A percentile compares a stretch with the other conserved stretches of the same genome.
phyloP scores from a whole-genome alignment of 495 filamentous ascomycete genomes.

The Talaromyces liani region DNA sequence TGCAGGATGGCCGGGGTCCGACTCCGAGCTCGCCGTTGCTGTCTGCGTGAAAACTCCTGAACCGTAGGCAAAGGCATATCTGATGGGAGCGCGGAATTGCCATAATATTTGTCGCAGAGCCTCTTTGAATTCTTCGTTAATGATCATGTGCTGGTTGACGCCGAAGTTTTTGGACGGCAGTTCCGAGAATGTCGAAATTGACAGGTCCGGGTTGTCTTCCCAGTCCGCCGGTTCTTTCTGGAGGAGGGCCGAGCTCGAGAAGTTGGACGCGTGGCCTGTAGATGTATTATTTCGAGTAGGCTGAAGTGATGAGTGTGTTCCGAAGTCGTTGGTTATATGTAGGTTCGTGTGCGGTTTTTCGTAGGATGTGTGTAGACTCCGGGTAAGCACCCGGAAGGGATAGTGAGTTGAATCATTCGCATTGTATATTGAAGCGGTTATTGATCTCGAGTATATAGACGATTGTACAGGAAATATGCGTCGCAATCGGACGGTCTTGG shows the following conservation, averaged over 20 bases:
- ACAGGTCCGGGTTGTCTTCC: constrained; percentile 72
- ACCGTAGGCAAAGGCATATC: constrained; percentile 95
- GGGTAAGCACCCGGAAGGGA: background rate
- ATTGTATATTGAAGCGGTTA: background rate
- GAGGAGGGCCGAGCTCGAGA: constrained; percentile 2
- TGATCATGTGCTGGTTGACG: constrained; percentile 88
- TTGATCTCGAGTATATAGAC: background rate
- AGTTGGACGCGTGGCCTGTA: background rate
- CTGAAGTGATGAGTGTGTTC: background rate
- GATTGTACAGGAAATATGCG: background rate
- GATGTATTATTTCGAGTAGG: too few relatives aligned
- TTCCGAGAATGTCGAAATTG: constrained; percentile 74
- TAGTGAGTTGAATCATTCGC: background rate
- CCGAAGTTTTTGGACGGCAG: constrained; percentile 85
- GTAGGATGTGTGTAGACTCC: constrained; percentile 1
- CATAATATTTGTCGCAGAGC: constrained; percentile 80
- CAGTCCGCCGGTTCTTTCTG: constrained; percentile 45
- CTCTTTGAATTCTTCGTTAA: constrained; percentile 92
- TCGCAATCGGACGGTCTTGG: background rate
- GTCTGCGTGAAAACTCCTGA: constrained; percentile 92
- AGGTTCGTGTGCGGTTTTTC: background rate
- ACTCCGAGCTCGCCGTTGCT: constrained; percentile 31
- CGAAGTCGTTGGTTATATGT: background rate
- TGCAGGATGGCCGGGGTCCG: constrained; percentile 59
- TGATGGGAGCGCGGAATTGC: constrained; percentile 87